phyloP scores from a whole-genome alignment of 768 basidiomycete genomes.

The Podaxis rugospora region DNA sequence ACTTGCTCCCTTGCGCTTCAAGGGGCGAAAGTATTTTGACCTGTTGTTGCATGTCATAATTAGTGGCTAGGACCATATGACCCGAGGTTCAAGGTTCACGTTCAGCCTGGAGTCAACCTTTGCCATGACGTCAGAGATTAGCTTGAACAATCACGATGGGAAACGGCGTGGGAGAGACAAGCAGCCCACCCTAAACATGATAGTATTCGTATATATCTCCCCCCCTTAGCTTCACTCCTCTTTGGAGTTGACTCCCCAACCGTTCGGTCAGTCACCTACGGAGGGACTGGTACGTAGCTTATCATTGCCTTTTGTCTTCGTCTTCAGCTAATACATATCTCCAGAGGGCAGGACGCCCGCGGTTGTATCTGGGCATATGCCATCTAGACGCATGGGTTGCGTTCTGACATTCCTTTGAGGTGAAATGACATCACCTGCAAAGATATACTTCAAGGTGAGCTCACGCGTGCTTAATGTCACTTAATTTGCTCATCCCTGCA shows the following conservation, averaged over 20 bases:
- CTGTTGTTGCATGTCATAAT: not conserved
- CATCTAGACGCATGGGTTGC: not conserved
- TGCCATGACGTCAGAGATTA: not conserved
- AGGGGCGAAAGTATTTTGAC: too few relatives aligned
- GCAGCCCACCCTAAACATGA: slow-evolving; percentile 5
- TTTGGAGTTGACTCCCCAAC: slow-evolving; percentile 13
- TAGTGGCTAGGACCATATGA: not conserved
- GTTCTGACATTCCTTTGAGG: slow-evolving; percentile 6
- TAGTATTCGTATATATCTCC: not conserved
- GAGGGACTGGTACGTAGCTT: not conserved
- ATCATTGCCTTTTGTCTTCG: not conserved
- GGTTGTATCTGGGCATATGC: not conserved
- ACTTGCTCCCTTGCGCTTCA: too few relatives aligned
- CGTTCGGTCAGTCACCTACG: slow-evolving; percentile 1
- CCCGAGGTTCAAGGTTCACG: too few relatives aligned
- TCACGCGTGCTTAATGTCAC: too few relatives aligned
- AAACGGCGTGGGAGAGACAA: not conserved
- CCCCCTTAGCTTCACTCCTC: not conserved
- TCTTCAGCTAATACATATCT: not conserved
- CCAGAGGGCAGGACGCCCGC: not conserved
- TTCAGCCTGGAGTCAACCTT: not conserved
- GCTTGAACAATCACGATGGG: not conserved
- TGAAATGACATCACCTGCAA: slow-evolving; percentile 3
- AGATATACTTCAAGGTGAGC: not conserved
- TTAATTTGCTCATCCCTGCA: not conserved